These are phyloP conservation scores for Bisporella sp. DNA, from an alignment of 2,329 filamentous ascomycete genomes.

Conservation along the genomic window DNA sequence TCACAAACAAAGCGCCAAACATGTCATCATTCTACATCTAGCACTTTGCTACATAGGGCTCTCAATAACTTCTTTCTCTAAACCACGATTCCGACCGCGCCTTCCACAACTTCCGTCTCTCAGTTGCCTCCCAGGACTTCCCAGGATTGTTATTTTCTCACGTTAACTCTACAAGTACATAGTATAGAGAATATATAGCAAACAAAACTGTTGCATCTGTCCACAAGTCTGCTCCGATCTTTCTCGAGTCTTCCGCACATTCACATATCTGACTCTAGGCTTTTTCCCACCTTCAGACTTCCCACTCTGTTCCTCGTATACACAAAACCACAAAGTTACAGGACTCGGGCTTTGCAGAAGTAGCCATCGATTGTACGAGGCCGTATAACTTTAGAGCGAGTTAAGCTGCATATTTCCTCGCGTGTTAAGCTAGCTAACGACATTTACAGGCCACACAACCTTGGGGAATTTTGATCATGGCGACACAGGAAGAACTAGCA, in stretches of 20 bases:
- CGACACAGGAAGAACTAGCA: constrained; percentile 76
- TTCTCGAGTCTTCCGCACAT: not conserved
- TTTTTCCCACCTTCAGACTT: too few relatives aligned
- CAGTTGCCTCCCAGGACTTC: constrained; percentile 9
- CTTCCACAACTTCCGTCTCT: not conserved
- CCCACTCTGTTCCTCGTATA: too few relatives aligned
- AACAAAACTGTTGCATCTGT: constrained; percentile 22
- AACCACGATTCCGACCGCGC: too few relatives aligned
- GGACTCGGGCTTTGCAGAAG: too few relatives aligned
- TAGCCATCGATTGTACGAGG: too few relatives aligned
- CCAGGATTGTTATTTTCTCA: constrained; percentile 17
- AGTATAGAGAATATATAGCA: constrained; percentile 45
- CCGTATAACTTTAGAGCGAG: constrained; percentile 21
- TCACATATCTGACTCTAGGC: not conserved
- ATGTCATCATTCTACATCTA: too few relatives aligned
- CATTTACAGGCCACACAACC: constrained; percentile 7
- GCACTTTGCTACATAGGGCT: too few relatives aligned
- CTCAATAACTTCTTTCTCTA: too few relatives aligned
- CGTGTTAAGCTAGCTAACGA: constrained; percentile 15
- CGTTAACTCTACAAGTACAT: constrained; percentile 31
- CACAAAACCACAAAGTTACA: too few relatives aligned
- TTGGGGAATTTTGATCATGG: constrained; percentile 42
- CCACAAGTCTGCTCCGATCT: constrained; percentile 22
- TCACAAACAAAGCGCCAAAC: too few relatives aligned
- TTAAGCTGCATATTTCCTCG: constrained; percentile 19